These are phyloP conservation scores for Blastobotrys capitulatus DNA, from an alignment of 1,139 yeast species.

Conservation along the genomic window DNA sequence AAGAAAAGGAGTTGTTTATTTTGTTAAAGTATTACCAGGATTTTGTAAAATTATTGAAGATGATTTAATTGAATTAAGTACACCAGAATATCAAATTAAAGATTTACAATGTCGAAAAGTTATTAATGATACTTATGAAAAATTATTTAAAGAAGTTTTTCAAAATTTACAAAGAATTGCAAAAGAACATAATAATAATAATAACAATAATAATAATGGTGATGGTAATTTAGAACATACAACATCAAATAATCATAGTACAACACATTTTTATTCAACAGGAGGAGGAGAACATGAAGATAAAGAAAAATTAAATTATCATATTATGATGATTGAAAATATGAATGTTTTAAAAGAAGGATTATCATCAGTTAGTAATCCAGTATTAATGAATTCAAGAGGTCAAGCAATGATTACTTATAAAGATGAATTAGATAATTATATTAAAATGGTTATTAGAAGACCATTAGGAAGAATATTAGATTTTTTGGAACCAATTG, in stretches of 20 bases:
- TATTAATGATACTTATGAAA: conserved; percentile 42
- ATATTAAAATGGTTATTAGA: conserved; percentile 48
- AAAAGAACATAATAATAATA: conserved; percentile 20
- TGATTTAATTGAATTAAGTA: conserved; percentile 15
- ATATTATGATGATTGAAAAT: conserved; percentile 59
- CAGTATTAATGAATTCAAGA: conserved; percentile 30
- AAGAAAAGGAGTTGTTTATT: conserved; percentile 40
- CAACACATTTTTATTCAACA: conserved; percentile 11
- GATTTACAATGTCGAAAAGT: conserved; percentile 33
- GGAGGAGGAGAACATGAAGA: conserved; percentile 40
- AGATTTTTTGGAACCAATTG: conserved; percentile 62
- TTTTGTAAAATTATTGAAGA: conserved; percentile 39
- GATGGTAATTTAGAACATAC: conserved; percentile 1
- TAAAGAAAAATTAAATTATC: conserved; percentile 52
- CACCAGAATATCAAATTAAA: conserved; percentile 17
- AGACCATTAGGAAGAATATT: conserved; percentile 60
- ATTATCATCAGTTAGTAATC: conserved; percentile 34
- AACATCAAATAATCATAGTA: neutral
- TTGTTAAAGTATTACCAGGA: conserved; percentile 42
- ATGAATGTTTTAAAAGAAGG: conserved; percentile 54
- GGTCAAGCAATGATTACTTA: conserved; percentile 36
- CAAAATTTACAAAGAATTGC: conserved; percentile 29
- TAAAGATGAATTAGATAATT: conserved; percentile 42
- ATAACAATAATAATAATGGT: conserved; percentile 11
- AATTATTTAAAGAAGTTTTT: conserved; percentile 30